These are phyloP conservation scores for Talaromyces ruber DNA, from an alignment of 495 filamentous ascomycete species.

Conservation along the genomic window DNA sequence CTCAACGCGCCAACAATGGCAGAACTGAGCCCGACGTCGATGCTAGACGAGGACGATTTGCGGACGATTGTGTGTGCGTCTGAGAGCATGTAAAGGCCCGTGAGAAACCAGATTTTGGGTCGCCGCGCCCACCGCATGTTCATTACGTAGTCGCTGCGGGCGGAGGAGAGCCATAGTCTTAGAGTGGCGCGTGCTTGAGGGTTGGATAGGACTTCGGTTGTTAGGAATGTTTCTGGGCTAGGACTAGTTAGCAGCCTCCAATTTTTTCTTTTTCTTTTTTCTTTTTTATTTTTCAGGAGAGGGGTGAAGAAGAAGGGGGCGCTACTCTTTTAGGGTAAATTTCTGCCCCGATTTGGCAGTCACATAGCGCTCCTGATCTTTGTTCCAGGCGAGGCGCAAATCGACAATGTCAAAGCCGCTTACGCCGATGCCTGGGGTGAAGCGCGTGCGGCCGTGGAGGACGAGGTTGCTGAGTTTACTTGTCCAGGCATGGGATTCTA, in stretches of 20 bases:
- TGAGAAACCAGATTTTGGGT: constrained; percentile 20
- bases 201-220: constrained; percentile 9
- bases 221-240: constrained; percentile 17
- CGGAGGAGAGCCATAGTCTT: constrained; percentile 19
- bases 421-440: constrained; percentile 11
- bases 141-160: constrained; percentile 14
- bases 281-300: neutral
- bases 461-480: constrained; percentile 12
- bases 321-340: constrained; percentile 19
- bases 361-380: constrained; percentile 15
- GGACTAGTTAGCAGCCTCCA: neutral
- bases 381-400: constrained; percentile 17
- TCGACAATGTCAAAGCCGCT: constrained; percentile 17
- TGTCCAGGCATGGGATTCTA: constrained; percentile 13
- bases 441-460: constrained; percentile 13
- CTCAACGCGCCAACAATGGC: constrained; percentile 14
- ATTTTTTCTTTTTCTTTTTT: neutral
- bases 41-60: constrained; percentile 6
- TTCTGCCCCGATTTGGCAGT: constrained; percentile 13
- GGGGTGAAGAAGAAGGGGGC: no score
- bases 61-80: constrained; percentile 13
- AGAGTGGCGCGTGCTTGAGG: constrained; percentile 14
- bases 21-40: constrained; percentile 15
- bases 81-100: constrained; percentile 16
- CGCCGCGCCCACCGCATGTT: constrained; percentile 19